Base-by-base conservation (phyloP, 1,284 basidiomycete genomes). In the Puccinia hordei region DNA sequence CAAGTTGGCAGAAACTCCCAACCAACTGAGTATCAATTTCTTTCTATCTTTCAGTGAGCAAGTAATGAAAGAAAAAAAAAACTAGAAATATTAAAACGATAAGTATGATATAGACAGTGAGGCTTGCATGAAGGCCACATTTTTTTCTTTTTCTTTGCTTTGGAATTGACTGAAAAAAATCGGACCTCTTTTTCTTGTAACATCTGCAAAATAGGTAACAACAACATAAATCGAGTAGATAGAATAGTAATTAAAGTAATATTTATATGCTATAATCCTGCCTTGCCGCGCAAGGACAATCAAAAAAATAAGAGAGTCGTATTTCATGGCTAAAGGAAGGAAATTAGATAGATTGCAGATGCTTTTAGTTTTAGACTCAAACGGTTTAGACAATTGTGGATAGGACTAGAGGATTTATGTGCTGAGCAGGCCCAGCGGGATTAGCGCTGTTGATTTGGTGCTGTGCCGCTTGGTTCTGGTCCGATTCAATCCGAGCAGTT, bases 221-320 rank as follows among this genome's bases (percentile, higher is more conserved):
- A 63, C 61, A 63, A 63, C 61, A 63, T 63, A 6, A 30, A 63
- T 63, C 61, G 33, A 63, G 61, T 63, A 63, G 19, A 41, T 63
- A 38, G 33, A 63, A 41, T 38, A 41, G 61, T 30, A 22, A 63
- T 22, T 22, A 35, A 63, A 19, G 35, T 63, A 17, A 63, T 5
- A 41, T 63, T 63, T 38, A 41, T 38, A 38, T 41, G 61, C 61
- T 33, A 59, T 59, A 19, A 59, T 33, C 57, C 57, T 59, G 19
- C 24, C 22, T 55, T 55, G 24, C 53, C 53, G n/a, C 53, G n/a
- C 53, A 55, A 59, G 57, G 33, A 30, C 57, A 33, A 59, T 33
- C 27, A 33, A 33, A 59, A 59, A 33, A 4, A 17, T 27, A 4
- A 59, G 57, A 59, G 27, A 27, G 15, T 6, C 6, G 15, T 59